Evolutionary conservation across 306 rosid genomes (phyloP).

Genomic region (Cucumis hystrix): DNA sequence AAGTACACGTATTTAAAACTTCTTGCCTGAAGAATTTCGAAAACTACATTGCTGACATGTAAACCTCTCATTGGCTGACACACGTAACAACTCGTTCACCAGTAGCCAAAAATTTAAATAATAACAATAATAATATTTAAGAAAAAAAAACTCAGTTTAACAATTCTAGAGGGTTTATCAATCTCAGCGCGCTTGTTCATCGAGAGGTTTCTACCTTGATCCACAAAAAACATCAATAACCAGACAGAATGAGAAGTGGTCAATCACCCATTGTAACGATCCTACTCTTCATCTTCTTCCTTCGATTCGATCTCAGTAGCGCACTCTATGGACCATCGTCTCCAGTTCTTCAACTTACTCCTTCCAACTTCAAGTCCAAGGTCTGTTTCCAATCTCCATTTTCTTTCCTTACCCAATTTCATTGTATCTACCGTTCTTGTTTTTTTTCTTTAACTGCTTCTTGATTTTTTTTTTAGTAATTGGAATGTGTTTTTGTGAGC

Average conservation of each 20-base stretch:
- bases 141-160: neutral
- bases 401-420: neutral
- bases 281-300: conserved; percentile 13
- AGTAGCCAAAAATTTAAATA: neutral
- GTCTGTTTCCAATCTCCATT: conserved; percentile 21
- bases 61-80: conserved; percentile 24
- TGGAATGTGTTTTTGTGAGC: neutral
- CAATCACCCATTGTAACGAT: conserved; percentile 11
- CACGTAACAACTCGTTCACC: conserved; percentile 33
- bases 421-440: neutral
- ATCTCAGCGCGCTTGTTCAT: neutral
- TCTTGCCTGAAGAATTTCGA: neutral
- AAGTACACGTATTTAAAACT: neutral
- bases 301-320: conserved; percentile 22
- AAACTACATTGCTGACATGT: conserved; percentile 22
- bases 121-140: too few species aligned
- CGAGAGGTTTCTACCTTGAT: conserved; percentile 19
- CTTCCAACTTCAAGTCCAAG: conserved; percentile 95
- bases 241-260: conserved; percentile 11
- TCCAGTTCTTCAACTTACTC: conserved; percentile 83
- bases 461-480: neutral
- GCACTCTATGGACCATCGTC: conserved; percentile 88
- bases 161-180: neutral
- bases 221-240: neutral
- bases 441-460: too few species aligned